A percentile compares a stretch with the other conserved stretches of the same genome.
Conservation (phyloP, 2,329 filamentous ascomycete species). For the Rhexocercosporidium sp. region DNA sequence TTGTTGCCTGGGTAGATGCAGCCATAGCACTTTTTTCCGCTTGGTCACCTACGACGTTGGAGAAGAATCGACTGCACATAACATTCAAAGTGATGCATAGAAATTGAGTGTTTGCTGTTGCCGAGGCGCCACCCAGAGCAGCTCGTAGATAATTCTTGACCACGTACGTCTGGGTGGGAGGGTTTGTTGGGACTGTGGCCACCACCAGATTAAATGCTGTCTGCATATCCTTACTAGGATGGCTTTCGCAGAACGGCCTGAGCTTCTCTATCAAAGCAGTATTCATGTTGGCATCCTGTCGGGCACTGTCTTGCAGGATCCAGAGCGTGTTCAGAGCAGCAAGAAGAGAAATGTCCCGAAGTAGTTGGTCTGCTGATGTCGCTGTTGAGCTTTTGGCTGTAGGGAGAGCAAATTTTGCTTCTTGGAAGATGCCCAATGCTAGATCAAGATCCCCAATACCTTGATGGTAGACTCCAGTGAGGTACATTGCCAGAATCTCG, state of each 20-base stretch:
- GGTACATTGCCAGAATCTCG: constrained; percentile 55
- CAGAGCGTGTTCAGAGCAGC: constrained; percentile 71
- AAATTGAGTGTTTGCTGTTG: constrained; percentile 76
- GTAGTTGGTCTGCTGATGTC: constrained; percentile 53
- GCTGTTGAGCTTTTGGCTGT: constrained; percentile 42
- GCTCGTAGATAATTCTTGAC: constrained; percentile 79
- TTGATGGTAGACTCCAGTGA: constrained; percentile 77
- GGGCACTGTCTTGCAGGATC: constrained; percentile 69
- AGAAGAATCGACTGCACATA: constrained; percentile 75
- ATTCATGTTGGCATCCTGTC: constrained; percentile 63
- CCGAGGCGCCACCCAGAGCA: constrained; percentile 72
- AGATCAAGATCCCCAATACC: constrained; percentile 73
- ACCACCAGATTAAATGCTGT: constrained; percentile 79
- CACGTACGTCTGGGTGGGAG: constrained; percentile 70
- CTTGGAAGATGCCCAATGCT: constrained; percentile 71
- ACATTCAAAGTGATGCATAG: constrained; percentile 83
- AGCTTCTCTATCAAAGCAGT: constrained; percentile 67
- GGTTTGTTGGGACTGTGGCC: constrained; percentile 68
- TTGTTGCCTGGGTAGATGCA: constrained; percentile 69
- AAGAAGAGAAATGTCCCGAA: constrained; percentile 69
- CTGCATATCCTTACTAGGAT: constrained; percentile 75
- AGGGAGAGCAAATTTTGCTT: constrained; percentile 61
- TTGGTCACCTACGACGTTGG: constrained; percentile 71
- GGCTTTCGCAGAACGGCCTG: constrained; percentile 68
- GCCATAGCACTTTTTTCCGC: constrained; percentile 77